Evolutionary conservation across 1,139 yeast genomes (phyloP).

Genomic region (Suhomyces chickasaworum): DNA sequence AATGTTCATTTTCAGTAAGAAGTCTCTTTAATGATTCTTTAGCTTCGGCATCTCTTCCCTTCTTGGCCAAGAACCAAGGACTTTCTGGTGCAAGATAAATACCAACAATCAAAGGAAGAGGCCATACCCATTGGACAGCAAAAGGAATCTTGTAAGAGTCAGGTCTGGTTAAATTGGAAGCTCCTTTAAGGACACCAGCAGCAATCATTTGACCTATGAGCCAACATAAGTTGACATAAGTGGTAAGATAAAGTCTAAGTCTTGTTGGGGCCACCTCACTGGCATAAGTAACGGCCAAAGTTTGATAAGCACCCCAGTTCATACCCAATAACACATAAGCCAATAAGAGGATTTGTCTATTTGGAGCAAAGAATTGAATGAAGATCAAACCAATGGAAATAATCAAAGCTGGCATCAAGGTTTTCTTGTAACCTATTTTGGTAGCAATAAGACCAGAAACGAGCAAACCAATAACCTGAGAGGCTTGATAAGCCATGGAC

Average conservation of each 20-base stretch:
- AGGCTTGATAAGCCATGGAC: slow-evolving; percentile 46
- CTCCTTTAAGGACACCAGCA: slow-evolving; percentile 46
- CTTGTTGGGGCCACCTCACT: slow-evolving; percentile 54
- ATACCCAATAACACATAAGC: slow-evolving; percentile 52
- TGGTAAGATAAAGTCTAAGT: slow-evolving; percentile 50
- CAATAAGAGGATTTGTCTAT: slow-evolving; percentile 39
- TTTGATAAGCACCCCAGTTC: slow-evolving; percentile 56
- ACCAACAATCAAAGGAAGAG: slow-evolving; percentile 45
- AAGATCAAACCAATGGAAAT: slow-evolving; percentile 45
- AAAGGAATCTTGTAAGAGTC: slow-evolving; percentile 47
- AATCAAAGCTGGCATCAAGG: slow-evolving; percentile 40
- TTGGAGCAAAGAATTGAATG: slow-evolving; percentile 50
- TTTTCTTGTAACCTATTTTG: slow-evolving; percentile 47
- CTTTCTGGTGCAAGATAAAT: slow-evolving; percentile 45
- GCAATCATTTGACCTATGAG: slow-evolving; percentile 54
- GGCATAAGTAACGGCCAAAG: slow-evolving; percentile 53
- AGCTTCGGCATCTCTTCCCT: slow-evolving; percentile 37
- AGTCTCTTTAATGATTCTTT: slow-evolving; percentile 36
- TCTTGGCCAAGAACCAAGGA: slow-evolving; percentile 47
- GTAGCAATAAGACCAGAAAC: slow-evolving; percentile 49
- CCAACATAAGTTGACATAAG: slow-evolving; percentile 51
- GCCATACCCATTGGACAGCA: slow-evolving; percentile 66
- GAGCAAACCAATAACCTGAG: slow-evolving; percentile 49
- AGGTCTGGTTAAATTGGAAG: slow-evolving; percentile 25
- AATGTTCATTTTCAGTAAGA: slow-evolving; percentile 33